Conservation (phyloP, 2,329 filamentous ascomycete species). For the Huntiella abstrusa region DNA sequence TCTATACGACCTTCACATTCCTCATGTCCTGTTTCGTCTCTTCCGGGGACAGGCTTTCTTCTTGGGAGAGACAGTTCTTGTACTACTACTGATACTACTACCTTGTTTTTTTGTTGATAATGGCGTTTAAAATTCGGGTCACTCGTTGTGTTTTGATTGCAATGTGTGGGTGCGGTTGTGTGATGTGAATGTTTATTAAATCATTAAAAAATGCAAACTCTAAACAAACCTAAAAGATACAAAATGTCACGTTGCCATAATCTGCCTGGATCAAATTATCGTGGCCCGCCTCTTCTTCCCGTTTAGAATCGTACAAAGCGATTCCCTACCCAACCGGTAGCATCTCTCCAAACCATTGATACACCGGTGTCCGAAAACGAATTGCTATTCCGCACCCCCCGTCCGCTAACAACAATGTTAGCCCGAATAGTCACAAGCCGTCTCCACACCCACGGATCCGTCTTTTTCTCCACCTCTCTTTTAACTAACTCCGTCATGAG, state of each 20-base stretch:
- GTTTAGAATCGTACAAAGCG: conserved; percentile 1
- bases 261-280: too few relatives aligned
- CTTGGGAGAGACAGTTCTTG: not conserved
- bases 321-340: not conserved
- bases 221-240: too few relatives aligned
- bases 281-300: too few relatives aligned
- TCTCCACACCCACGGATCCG: not conserved
- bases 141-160: not conserved
- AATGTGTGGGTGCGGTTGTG: too few relatives aligned
- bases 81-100: conserved; percentile 2
- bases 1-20: not conserved
- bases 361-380: not conserved
- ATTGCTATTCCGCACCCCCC: too few relatives aligned
- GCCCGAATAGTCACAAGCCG: conserved; percentile 1
- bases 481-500: not conserved
- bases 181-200: too few relatives aligned
- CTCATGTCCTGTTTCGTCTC: not conserved
- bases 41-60: conserved; percentile 1
- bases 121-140: not conserved
- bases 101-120: conserved; percentile 3
- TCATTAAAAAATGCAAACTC: too few relatives aligned
- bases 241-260: too few relatives aligned
- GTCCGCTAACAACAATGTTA: not conserved
- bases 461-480: not conserved
- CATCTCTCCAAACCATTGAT: conserved; percentile 5